Conservation (phyloP, 129 eudicot species). For the Flaveria trinervia region DNA sequence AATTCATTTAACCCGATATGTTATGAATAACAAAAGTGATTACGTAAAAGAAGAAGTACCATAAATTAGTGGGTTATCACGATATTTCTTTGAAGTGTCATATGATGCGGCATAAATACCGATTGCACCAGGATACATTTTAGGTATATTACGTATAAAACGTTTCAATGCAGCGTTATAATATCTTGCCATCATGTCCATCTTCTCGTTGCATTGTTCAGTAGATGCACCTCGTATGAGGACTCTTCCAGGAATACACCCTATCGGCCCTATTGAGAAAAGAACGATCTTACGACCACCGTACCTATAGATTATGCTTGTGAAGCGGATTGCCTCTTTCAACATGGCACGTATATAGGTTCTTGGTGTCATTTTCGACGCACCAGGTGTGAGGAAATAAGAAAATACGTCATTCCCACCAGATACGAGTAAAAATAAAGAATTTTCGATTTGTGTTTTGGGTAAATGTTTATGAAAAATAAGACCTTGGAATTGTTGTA, state of each 20-base stretch:
- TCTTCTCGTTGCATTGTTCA: conserved; percentile 40
- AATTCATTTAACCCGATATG: too few relatives aligned
- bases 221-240: conserved; percentile 46
- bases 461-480: conserved; percentile 36
- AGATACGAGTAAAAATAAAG: conserved; percentile 58
- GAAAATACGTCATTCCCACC: conserved; percentile 67
- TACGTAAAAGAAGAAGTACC: conserved; percentile 40
- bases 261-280: conserved; percentile 62
- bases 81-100: conserved; percentile 35
- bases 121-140: conserved; percentile 46
- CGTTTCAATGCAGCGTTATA: conserved; percentile 54
- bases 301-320: conserved; percentile 45
- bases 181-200: conserved; percentile 56
- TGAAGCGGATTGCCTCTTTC: conserved; percentile 36
- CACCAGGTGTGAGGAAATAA: conserved; percentile 43
- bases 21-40: not conserved
- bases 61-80: conserved; percentile 38
- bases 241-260: conserved; percentile 77
- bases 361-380: conserved; percentile 37
- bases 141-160: conserved; percentile 39
- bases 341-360: conserved; percentile 59
- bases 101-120: conserved; percentile 57
- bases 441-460: conserved; percentile 32
- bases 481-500: conserved; percentile 56
- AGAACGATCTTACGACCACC: conserved; percentile 60